Base-by-base conservation (phyloP, 805 yeast species). In the Teunomyces barrocoloradensis region DNA sequence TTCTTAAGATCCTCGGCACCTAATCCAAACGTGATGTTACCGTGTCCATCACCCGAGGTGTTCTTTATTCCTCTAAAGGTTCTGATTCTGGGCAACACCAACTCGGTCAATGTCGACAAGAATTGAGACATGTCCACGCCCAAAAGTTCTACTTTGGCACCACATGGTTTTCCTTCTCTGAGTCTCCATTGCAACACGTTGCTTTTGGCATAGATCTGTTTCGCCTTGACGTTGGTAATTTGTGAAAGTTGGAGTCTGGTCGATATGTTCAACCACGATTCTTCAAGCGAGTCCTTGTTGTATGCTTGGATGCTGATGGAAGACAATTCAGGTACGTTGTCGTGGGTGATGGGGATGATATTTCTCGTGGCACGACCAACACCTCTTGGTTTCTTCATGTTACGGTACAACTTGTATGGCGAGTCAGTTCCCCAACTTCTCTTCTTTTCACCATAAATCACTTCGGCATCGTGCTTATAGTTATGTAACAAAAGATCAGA, bases 81-180 rank as follows among this genome's bases (percentile, higher is more conserved):
- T 78, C 96, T 85, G 48, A 91, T 82, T 67, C 96, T 81, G 41
- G 99, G 99, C 57, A 94, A 77, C 15, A 94, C 98, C 53, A 95
- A 72, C 69, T 94, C 99, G 1, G 96, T 83, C 57, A 94, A 71
- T 1, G 98, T 92, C 5, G 87, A 67, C 49, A 94, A 61, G 60
- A 95, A 94, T 71, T 90, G 97, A 47, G 83, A 71, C 83, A 91
- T 87, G 46, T 87, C 86, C 54, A 84, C 78, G 40, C 97, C 99
- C 28, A 74, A 74, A 46, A 95, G 71, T 49, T 78, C 80, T 11
- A 85, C 84, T 61, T 87, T 87, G 46, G 95, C 96, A 45, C 99
- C 99, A 81, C 95, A 87, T 43, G 85, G 85, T 75, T 82, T 84
- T 34, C 97, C 96, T 42, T 83, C 83, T 66, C 97, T 82, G 46